Evolutionary conservation across 73 alveolate species (phyloP).

Genomic region (Effrenium voratum): DNA sequence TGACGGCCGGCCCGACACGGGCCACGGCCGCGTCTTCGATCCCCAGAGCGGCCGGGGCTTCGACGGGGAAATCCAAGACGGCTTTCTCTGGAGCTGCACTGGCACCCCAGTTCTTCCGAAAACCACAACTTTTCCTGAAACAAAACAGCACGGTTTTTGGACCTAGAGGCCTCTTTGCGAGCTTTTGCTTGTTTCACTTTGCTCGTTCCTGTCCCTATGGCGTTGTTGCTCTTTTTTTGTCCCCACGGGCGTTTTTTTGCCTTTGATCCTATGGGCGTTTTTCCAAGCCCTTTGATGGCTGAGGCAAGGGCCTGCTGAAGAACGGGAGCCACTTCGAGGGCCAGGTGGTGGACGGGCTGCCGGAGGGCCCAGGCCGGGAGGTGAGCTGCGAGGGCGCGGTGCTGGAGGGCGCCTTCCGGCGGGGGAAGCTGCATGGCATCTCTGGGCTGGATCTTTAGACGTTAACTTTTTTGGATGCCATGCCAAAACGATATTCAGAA

Average conservation of each 20-base stretch:
- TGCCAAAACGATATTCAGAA: too few relatives aligned
- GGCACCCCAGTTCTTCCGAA: too few relatives aligned
- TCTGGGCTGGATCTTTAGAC: too few relatives aligned
- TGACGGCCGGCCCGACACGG: conserved; percentile 86
- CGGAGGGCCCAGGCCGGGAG: conserved; percentile 72
- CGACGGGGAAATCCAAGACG: conserved; percentile 86
- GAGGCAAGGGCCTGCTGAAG: conserved; percentile 74
- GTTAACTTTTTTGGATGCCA: too few relatives aligned
- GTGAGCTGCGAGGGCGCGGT: conserved; percentile 56
- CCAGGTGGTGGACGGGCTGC: conserved; percentile 51
- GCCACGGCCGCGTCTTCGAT: conserved; percentile 64
- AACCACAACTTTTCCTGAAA: too few relatives aligned
- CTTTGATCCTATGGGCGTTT: too few relatives aligned
- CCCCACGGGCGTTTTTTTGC: too few relatives aligned
- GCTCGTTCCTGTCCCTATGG: too few relatives aligned
- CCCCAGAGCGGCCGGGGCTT: conserved; percentile 89
- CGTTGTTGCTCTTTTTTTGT: too few relatives aligned
- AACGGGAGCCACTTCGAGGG: conserved; percentile 87
- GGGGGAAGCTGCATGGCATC: conserved; percentile 77
- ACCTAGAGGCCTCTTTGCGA: too few relatives aligned
- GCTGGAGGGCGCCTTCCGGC: conserved; percentile 50
- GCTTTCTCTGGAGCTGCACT: conserved; percentile 61
- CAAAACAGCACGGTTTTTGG: too few relatives aligned
- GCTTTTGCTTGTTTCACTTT: too few relatives aligned
- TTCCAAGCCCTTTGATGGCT: neutral